A percentile compares a stretch with the other conserved stretches of the same genome.
Conservation (phyloP, 768 basidiomycete genomes). For the Leccinum uliginosum region DNA sequence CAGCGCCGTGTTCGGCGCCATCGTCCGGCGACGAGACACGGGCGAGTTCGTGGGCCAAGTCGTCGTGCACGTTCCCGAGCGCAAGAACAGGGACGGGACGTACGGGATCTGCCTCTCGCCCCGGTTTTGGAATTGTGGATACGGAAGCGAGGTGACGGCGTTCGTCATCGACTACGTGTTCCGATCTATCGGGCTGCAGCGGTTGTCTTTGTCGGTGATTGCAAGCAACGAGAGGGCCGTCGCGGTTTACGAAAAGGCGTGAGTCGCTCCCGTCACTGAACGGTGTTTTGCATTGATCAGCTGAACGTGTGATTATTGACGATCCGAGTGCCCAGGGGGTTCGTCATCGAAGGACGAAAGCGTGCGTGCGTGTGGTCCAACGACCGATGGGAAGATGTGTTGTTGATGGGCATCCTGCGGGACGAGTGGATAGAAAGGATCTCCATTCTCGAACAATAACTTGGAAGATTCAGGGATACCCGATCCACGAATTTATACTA, state of each 20-base stretch:
- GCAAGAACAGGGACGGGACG: constrained; percentile 29
- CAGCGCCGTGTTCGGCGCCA: constrained; percentile 23
- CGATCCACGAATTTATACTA: not conserved
- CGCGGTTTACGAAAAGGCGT: constrained; percentile 40
- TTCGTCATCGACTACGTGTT: constrained; percentile 42
- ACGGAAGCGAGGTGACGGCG: constrained; percentile 37
- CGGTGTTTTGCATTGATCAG: not conserved
- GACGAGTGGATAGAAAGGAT: constrained; percentile 36
- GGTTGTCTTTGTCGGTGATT: constrained; percentile 38
- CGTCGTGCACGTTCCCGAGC: constrained; percentile 22
- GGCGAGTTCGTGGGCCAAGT: constrained; percentile 32
- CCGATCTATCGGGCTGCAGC: constrained; percentile 35
- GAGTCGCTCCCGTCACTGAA: constrained; percentile 16
- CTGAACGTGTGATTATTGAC: not conserved
- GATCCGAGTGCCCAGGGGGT: constrained; percentile 29
- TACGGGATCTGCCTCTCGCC: constrained; percentile 30
- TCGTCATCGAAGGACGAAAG: constrained; percentile 36
- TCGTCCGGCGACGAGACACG: constrained; percentile 28
- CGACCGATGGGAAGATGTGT: constrained; percentile 35
- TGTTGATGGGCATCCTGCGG: constrained; percentile 37
- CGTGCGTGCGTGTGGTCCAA: constrained; percentile 34
- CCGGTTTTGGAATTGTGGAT: constrained; percentile 37
- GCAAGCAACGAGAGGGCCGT: constrained; percentile 37
- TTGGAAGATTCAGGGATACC: constrained; percentile 6
- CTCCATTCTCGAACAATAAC: constrained; percentile 19